Evolutionary conservation across 352 stramenopile genomes (phyloP), one percentile per base, ranked within the genome.

Genomic region (Globisporangium polare): DNA sequence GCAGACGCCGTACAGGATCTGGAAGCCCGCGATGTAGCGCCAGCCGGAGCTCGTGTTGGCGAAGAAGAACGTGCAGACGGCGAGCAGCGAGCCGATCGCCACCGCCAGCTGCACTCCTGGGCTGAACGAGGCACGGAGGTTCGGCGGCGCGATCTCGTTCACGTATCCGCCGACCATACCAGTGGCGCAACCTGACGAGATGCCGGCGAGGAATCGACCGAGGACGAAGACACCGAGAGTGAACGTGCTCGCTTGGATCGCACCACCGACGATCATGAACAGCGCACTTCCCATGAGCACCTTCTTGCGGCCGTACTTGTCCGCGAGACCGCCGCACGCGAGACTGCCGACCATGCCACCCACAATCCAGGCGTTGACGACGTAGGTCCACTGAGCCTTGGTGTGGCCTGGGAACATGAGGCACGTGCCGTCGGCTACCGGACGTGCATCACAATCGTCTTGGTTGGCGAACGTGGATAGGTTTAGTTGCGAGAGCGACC

Each of bases 331-430:
- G 3, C 75, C 73, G 54, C 72, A 78, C 6, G 53, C 50, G 4
- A 90, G 68, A 54, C 63, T 62, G 13, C 79, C 77, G 61, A 81
- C 20, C 70, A 84, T 84, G 10, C 70, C 80, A 9, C 77, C 78
- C 49, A 85, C 62, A 56, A 88, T 74, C 78, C 78, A 88, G 22
- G 68, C 68, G 61, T 86, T 85, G 43, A 70, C 68, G 41, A 66
- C 75, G 39, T 74, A 76, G 6, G 69, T 84, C 82, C 82, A 91
- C 41, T 89, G 54, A 7, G 62, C 61, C 8, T 71, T 64, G 0
- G 80, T 71, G 60, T 88, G 80, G 2, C 74, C 75, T 18, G 80
- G 73, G 57, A 89, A 89, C 67, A 87, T 78, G 27, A 87, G 58
- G 58, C 78, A 87, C n/a, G 68, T 78, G 42, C 68, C 75, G 13